Percentiles rank a stretch among this genome's conserved stretches.
phyloP scores from a whole-genome alignment of 768 basidiomycete genomes.

The Daedalea quercina region DNA sequence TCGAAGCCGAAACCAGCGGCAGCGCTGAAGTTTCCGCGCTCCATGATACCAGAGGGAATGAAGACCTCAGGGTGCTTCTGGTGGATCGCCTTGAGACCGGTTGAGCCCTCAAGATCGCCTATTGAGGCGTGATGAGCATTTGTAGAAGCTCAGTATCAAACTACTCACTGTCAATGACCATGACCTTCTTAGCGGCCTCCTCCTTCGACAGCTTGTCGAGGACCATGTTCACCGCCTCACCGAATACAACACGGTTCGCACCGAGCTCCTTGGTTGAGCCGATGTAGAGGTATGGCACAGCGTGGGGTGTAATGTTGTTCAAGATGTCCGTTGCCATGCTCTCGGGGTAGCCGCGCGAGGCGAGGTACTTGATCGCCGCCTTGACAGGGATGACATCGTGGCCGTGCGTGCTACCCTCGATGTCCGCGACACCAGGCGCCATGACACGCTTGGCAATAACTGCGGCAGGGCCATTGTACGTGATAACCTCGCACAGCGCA shows the following conservation, averaged over 20 bases:
- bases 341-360: conserved; percentile 49
- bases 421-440: conserved; percentile 50
- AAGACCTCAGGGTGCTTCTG: conserved; percentile 89
- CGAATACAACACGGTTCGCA: conserved; percentile 80
- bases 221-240: conserved; percentile 76
- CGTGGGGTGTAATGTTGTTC: conserved; percentile 52
- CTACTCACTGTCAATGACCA: conserved; percentile 78
- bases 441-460: conserved; percentile 59
- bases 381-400: conserved; percentile 86
- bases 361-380: conserved; percentile 69
- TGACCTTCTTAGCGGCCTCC: conserved; percentile 70
- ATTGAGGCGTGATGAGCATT: not conserved
- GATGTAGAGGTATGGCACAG: conserved; percentile 51
- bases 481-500: conserved; percentile 49
- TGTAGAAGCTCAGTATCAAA: not conserved
- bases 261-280: conserved; percentile 71
- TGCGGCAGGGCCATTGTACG: conserved; percentile 70
- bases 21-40: conserved; percentile 26
- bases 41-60: conserved; percentile 65
- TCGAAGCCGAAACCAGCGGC: conserved; percentile 74
- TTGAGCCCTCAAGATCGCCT: conserved; percentile 87
- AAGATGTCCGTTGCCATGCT: conserved; percentile 46
- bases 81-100: conserved; percentile 82
- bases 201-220: conserved; percentile 71
- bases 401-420: conserved; percentile 73